Evolutionary conservation across 2,329 filamentous ascomycete genomes (phyloP), one percentile per base, ranked within the genome.

Genomic region (Drechmeria coniospora): DNA sequence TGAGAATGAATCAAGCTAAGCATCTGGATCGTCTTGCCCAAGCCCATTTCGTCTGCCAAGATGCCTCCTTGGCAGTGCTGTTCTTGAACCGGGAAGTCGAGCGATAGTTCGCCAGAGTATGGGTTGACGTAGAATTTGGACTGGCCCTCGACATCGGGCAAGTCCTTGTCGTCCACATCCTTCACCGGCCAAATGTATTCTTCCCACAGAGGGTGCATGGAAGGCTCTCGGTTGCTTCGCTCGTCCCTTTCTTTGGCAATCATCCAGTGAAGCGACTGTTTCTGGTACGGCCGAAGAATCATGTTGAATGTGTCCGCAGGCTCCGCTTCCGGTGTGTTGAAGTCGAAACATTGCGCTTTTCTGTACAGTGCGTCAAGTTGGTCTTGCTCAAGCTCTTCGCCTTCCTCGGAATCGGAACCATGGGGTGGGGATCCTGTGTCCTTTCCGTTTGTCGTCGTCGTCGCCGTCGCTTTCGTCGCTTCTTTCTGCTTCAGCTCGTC

Each of bases 1-100:
- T 95, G 81, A 0, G 81, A 72, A 48, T 98, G 90, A 5, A 98
- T 69, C 27, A 98, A 59, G 53, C 83, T 90, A 35, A 98, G 70
- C 84, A 98, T 95, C 47, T 98, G 87, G 29, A 98, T 95, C 0
- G 90, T 98, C 58, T 98, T 98, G 19, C 90, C 90, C 2, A 98
- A 62, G 25, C 90, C 90, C 90, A 98, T 98, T 53, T 95, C 80
- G 44, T 98, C 90, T 7, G 90, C 90, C 23, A 98, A 59, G 32
- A 98, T 81, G 5, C 90, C 90, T 24, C 90, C 90, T 0, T 93
- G 61, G 40, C 90, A 98, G 47, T 92, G 82, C 46, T 95, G 90
- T 43, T 95, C 83, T 47, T 98, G 90, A 3, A 74, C 70, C 1
- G 90, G 90, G 39, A 98, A 98, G 5, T 92, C 74, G 0, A 95